A percentile compares a stretch with the other conserved stretches of the same genome.
These are phyloP conservation scores for Phytophthora meadii DNA, from an alignment of 352 stramenopile species.

Conservation along the genomic window DNA sequence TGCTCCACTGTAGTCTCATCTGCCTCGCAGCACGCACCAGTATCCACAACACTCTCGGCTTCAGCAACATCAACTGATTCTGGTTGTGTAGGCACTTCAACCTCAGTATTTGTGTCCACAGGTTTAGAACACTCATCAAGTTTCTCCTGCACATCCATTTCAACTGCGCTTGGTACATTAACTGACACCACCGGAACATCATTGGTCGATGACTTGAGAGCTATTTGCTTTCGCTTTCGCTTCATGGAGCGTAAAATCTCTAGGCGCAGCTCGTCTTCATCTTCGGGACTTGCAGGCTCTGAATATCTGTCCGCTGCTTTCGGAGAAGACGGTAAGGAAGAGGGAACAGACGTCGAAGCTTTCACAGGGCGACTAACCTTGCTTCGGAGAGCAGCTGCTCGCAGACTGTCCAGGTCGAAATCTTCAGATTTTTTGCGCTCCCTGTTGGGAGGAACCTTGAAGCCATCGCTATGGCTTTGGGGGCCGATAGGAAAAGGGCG, in stretches of 20 bases:
- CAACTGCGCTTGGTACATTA: neutral
- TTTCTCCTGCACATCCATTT: neutral
- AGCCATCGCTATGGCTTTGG: neutral
- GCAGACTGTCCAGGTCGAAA: conserved; percentile 75
- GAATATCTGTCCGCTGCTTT: conserved; percentile 6
- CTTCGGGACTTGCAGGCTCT: conserved; percentile 31
- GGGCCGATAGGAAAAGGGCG: conserved; percentile 4
- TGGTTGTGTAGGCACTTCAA: neutral
- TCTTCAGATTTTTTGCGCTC: conserved; percentile 25
- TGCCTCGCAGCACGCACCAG: conserved; percentile 4
- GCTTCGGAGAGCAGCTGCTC: conserved; percentile 64
- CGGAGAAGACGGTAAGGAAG: conserved; percentile 11
- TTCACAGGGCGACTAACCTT: conserved; percentile 58
- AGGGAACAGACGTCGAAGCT: conserved; percentile 9
- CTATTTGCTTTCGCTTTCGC: conserved; percentile 36
- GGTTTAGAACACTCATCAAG: neutral
- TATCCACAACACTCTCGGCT: neutral
- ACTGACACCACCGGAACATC: neutral
- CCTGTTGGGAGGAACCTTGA: conserved; percentile 4
- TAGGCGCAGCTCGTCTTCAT: conserved; percentile 48
- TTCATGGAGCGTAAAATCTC: conserved; percentile 61
- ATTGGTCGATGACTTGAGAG: conserved; percentile 14
- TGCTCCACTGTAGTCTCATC: conserved; percentile 10
- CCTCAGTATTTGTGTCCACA: neutral
- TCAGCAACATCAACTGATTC: neutral